A percentile compares a stretch with the other conserved stretches of the same genome.
These are phyloP conservation scores for Scytalidium lignicola DNA, from an alignment of 2,329 filamentous ascomycete genomes.

Conservation along the genomic window DNA sequence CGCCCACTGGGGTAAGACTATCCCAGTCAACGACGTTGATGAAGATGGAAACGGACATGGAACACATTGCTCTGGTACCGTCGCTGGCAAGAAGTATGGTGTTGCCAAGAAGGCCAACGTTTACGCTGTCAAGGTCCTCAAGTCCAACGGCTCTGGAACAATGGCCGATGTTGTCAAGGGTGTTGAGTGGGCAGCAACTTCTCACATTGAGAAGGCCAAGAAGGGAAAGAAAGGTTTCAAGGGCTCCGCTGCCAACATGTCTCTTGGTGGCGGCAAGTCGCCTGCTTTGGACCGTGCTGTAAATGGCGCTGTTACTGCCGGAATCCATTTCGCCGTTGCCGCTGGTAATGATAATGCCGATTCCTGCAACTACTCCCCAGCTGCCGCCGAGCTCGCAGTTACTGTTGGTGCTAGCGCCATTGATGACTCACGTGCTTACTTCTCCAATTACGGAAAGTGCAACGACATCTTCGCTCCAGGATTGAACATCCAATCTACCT, in stretches of 20 bases:
- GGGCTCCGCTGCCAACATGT: conserved; percentile 99
- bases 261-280: conserved; percentile 95
- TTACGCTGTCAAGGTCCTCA: conserved; percentile 96
- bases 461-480: conserved; percentile 98
- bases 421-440: conserved; percentile 94
- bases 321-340: conserved; percentile 96
- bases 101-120: conserved; percentile 98
- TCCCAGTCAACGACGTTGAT: conserved; percentile 78
- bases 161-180: conserved; percentile 99
- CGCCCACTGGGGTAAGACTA: conserved; percentile 95
- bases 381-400: conserved; percentile 83
- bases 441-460: conserved; percentile 99
- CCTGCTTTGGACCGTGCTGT: conserved; percentile 85
- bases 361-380: conserved; percentile 98
- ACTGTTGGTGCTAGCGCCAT: conserved; percentile 95
- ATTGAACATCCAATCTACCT: conserved; percentile 94
- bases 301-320: conserved; percentile 85
- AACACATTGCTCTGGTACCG: conserved; percentile 97
- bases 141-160: conserved; percentile 93
- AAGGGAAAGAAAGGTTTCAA: conserved; percentile 95
- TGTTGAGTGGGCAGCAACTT: conserved; percentile 86
- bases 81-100: conserved; percentile 98
- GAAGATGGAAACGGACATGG: conserved; percentile 96
- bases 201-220: conserved; percentile 71
- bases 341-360: conserved; percentile 98